These are phyloP conservation scores for Tolypocladium sp. DNA, from an alignment of 2,329 filamentous ascomycete genomes.

Conservation along the genomic window DNA sequence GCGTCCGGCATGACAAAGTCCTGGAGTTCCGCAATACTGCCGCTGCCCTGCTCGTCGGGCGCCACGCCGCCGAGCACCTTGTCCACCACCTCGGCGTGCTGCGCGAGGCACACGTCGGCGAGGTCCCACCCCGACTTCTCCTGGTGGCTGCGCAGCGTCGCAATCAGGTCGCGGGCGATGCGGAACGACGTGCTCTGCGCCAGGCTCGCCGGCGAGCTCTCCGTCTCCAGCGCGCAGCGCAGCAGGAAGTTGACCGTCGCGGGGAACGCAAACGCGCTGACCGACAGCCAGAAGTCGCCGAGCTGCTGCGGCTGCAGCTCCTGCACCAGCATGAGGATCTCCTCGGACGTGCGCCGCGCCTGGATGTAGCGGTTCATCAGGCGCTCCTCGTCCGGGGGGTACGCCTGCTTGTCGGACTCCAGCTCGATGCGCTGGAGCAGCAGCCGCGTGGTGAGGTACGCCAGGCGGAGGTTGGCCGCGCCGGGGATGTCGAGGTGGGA, in stretches of 20 bases:
- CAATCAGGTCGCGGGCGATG: conserved; percentile 33
- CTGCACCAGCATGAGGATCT: conserved; percentile 37
- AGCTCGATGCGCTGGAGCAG: conserved; percentile 37
- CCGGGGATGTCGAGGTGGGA: conserved; percentile 30
- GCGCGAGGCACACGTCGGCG: conserved; percentile 37
- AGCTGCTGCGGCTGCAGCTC: conserved; percentile 33
- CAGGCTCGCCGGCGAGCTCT: conserved; percentile 23
- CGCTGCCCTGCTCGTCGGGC: conserved; percentile 9
- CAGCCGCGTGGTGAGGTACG: conserved; percentile 38
- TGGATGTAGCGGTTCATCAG: conserved; percentile 26
- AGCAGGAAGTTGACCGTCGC: conserved; percentile 41
- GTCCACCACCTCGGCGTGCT: conserved; percentile 37
- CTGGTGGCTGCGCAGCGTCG: conserved; percentile 27
- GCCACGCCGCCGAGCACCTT: conserved; percentile 25
- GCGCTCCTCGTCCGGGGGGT: conserved; percentile 9
- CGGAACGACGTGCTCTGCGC: conserved; percentile 27
- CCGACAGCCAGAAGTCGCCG: conserved; percentile 40
- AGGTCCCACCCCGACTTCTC: conserved; percentile 36
- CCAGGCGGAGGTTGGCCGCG: conserved; percentile 40
- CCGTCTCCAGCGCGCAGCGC: conserved; percentile 35
- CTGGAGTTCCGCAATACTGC: conserved; percentile 10
- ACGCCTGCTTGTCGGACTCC: conserved; percentile 25
- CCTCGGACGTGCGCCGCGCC: conserved; percentile 34
- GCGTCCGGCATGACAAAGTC: conserved; percentile 21
- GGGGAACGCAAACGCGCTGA: conserved; percentile 36